Evolutionary conservation across 768 basidiomycete species (phyloP).

Genomic region (Saitozyma sp.): DNA sequence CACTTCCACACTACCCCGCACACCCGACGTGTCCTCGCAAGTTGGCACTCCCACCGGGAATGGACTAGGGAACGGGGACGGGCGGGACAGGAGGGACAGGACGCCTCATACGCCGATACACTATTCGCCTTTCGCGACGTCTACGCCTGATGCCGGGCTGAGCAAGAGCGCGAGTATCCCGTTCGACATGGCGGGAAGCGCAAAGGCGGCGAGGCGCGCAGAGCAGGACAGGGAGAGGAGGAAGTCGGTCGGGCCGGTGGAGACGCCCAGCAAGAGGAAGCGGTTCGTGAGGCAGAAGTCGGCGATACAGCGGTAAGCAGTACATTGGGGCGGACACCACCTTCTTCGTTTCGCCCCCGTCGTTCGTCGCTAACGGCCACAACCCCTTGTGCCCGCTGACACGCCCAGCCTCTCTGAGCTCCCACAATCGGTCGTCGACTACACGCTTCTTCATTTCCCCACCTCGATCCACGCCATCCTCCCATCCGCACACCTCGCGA

Average conservation of each 20-base stretch:
- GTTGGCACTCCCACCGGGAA: no score
- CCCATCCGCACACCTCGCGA: slow-evolving; percentile 35
- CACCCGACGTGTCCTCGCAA: no score
- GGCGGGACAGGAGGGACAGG: neutral
- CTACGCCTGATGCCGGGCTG: slow-evolving; percentile 32
- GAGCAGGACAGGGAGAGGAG: slow-evolving; percentile 15
- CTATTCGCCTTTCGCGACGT: slow-evolving; percentile 39
- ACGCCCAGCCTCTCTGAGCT: slow-evolving; percentile 18
- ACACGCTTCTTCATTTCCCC: slow-evolving; percentile 19
- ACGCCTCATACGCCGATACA: slow-evolving; percentile 34
- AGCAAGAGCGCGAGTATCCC: slow-evolving; percentile 43
- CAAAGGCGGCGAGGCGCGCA: slow-evolving; percentile 25
- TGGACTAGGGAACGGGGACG: neutral
- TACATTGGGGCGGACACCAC: no score
- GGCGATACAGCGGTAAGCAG: slow-evolving; percentile 35
- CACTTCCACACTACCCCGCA: no score
- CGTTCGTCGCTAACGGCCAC: neutral
- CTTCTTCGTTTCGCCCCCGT: no score
- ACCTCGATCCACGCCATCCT: slow-evolving; percentile 33
- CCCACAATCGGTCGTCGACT: slow-evolving; percentile 29
- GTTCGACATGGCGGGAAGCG: slow-evolving; percentile 44
- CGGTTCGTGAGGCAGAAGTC: slow-evolving; percentile 36
- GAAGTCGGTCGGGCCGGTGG: slow-evolving; percentile 6
- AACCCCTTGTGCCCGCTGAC: neutral
- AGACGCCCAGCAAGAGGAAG: slow-evolving; percentile 19